A percentile compares a stretch with the other conserved stretches of the same genome.
These are phyloP conservation scores for Taphrina confusa DNA, from an alignment of 1,139 yeast species.

Conservation along the genomic window DNA sequence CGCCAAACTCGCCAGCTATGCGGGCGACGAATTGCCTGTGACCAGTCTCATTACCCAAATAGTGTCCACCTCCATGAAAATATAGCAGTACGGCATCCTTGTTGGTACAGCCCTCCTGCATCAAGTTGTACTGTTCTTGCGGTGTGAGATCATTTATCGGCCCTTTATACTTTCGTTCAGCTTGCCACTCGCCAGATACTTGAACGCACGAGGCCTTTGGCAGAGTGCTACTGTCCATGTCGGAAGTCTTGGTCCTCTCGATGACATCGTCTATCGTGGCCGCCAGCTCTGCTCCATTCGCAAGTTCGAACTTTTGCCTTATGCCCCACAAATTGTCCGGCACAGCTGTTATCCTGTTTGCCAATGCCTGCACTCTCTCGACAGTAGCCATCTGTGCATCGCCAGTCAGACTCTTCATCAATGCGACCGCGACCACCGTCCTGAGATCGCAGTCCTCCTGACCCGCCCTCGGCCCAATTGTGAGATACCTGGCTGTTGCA, in stretches of 20 bases:
- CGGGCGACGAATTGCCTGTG: slow-evolving; percentile 30
- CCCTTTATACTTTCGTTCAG: not conserved
- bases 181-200: slow-evolving; percentile 13
- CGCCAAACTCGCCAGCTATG: slow-evolving; percentile 16
- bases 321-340: slow-evolving; percentile 18
- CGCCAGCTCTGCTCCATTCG: slow-evolving; percentile 5
- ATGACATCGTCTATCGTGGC: slow-evolving; percentile 19
- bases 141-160: not conserved
- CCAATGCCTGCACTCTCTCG: slow-evolving; percentile 16
- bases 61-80: slow-evolving; percentile 54
- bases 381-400: slow-evolving; percentile 21
- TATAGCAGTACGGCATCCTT: slow-evolving; percentile 45
- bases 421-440: slow-evolving; percentile 11
- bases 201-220: not conserved
- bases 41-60: slow-evolving; percentile 31
- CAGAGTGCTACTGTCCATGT: not conserved
- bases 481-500: slow-evolving; percentile 5
- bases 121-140: slow-evolving; percentile 2
- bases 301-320: not conserved
- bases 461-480: slow-evolving; percentile 13
- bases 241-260: not conserved
- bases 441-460: slow-evolving; percentile 21
- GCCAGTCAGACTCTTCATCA: slow-evolving; percentile 9
- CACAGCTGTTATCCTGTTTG: not conserved
- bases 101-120: slow-evolving; percentile 18